Percentiles rank a stretch among this genome's conserved stretches.
phyloP scores from a whole-genome alignment of 2,329 filamentous ascomycete species.

The Neocatenulostroma microsporum region DNA sequence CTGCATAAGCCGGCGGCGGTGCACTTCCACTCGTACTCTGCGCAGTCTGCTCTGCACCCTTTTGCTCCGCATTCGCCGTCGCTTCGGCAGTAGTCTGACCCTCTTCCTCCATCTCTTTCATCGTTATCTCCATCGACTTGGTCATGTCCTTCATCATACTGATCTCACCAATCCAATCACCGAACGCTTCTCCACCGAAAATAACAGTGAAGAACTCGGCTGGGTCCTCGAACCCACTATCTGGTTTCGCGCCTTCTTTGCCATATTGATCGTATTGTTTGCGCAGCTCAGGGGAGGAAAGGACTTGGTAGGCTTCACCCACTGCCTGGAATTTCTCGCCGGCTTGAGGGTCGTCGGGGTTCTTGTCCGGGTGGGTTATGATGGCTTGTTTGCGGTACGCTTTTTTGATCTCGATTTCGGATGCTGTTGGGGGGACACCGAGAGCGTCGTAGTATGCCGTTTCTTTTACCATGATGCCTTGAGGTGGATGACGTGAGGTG shows the following conservation, averaged over 20 bases:
- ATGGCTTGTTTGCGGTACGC: slow-evolving; percentile 89
- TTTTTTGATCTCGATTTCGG: slow-evolving; percentile 96
- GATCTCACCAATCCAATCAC: slow-evolving; percentile 96
- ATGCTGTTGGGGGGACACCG: slow-evolving; percentile 67
- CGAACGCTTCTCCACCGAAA: slow-evolving; percentile 92
- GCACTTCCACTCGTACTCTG: slow-evolving; percentile 4
- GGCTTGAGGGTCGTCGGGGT: slow-evolving; percentile 88
- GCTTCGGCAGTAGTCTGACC: slow-evolving; percentile 43
- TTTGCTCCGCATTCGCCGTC: slow-evolving; percentile 46
- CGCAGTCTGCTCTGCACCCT: slow-evolving; percentile 28
- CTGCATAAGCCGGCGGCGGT: slow-evolving; percentile 6
- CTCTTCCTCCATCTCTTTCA: slow-evolving; percentile 68
- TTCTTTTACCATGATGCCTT: slow-evolving; percentile 66
- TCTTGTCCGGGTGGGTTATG: slow-evolving; percentile 93
- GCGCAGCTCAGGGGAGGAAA: slow-evolving; percentile 79
- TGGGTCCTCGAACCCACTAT: slow-evolving; percentile 87
- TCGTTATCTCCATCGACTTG: slow-evolving; percentile 96
- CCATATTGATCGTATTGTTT: slow-evolving; percentile 95
- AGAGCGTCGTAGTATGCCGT: slow-evolving; percentile 91
- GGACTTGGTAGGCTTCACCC: slow-evolving; percentile 67
- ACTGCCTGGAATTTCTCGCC: slow-evolving; percentile 88
- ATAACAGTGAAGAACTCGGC: slow-evolving; percentile 98
- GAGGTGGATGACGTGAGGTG: neutral
- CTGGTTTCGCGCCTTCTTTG: slow-evolving; percentile 87
- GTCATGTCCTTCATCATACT: slow-evolving; percentile 98